Percentiles rank a stretch among this genome's conserved stretches.
Evolutionary conservation across 129 eudicot species (phyloP).

Genomic region (Flaveria trinervia): DNA sequence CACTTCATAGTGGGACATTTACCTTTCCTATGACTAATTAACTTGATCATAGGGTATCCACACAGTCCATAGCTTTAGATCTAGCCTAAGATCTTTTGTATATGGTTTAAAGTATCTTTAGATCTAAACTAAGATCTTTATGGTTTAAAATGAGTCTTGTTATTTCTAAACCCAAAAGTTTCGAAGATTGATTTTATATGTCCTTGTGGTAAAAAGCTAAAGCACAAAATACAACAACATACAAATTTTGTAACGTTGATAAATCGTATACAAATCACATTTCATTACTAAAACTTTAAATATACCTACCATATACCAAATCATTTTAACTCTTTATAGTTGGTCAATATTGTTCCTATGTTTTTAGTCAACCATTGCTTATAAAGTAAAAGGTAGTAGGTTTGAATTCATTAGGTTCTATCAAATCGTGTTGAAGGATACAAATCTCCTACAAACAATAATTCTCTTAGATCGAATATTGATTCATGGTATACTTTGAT

Average conservation of each 20-base stretch:
- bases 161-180: too few relatives aligned
- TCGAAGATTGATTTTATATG: too few relatives aligned
- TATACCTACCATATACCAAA: background rate
- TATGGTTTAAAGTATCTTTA: too few relatives aligned
- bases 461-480: background rate
- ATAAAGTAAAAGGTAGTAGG: slow-evolving; percentile 14
- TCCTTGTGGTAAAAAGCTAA: too few relatives aligned
- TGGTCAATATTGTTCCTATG: background rate
- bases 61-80: too few relatives aligned
- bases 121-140: too few relatives aligned
- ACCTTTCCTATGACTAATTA: too few relatives aligned
- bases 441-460: background rate
- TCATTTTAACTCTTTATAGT: background rate
- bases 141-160: too few relatives aligned
- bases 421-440: background rate
- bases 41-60: too few relatives aligned
- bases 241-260: background rate
- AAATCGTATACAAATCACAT: background rate
- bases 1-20: too few relatives aligned
- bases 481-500: background rate
- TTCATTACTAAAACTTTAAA: background rate
- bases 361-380: slow-evolving; percentile 3
- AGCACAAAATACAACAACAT: background rate
- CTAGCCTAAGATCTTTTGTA: too few relatives aligned
- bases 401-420: slow-evolving; percentile 5